Conservation (phyloP, 257 asterid species). For the Solanum dulcamara region DNA sequence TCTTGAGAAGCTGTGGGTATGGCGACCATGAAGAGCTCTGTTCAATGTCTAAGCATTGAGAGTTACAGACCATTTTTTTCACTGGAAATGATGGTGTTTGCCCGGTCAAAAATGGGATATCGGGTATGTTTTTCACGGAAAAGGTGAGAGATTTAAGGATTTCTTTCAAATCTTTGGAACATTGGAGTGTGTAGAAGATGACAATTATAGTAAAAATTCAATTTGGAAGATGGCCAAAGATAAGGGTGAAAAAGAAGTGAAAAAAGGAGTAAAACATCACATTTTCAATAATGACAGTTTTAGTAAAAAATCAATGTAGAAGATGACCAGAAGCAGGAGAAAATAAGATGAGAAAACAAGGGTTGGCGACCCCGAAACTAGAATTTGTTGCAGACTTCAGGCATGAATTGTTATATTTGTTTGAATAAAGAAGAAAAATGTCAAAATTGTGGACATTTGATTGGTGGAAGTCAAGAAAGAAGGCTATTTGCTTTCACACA, state of each 20-base stretch:
- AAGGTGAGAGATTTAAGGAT: not conserved
- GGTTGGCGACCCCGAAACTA: not conserved
- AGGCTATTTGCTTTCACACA: too few relatives aligned
- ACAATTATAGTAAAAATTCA: not conserved
- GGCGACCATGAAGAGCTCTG: not conserved
- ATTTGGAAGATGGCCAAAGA: not conserved
- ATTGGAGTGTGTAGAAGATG: not conserved
- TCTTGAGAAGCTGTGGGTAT: not conserved
- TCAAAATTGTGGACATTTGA: too few relatives aligned
- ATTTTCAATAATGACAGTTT: not conserved
- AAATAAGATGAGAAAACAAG: not conserved
- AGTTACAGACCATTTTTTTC: not conserved
- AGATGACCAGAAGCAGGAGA: not conserved
- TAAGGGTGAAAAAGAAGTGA: not conserved
- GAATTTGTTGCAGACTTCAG: not conserved
- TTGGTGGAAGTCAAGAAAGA: too few relatives aligned
- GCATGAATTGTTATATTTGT: not conserved
- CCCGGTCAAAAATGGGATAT: not conserved
- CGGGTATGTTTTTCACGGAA: not conserved
- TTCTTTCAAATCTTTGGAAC: not conserved
- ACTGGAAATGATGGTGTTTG: not conserved
- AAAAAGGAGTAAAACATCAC: not conserved
- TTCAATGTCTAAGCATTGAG: not conserved
- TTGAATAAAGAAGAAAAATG: too few relatives aligned
- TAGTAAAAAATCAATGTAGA: not conserved